phyloP scores from a whole-genome alignment of 176 grass and related monocot genomes.

The Triticum turgidum region DNA sequence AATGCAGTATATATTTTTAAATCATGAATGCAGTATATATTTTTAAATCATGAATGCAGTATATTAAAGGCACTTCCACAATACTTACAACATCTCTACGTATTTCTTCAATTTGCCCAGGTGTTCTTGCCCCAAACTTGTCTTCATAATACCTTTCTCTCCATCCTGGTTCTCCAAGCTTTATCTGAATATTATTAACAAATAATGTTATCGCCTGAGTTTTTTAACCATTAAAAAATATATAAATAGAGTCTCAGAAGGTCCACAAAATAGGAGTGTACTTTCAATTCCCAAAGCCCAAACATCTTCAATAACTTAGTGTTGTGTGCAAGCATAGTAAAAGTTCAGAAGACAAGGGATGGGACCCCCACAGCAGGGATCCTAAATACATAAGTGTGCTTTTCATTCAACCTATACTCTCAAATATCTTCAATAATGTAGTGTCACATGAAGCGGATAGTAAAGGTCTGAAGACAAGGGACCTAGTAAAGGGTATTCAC shows the following conservation, averaged over 20 bases:
- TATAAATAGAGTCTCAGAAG: conserved; percentile 16
- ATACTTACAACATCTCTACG: conserved; percentile 85
- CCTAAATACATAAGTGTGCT: background rate
- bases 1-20: too few relatives aligned
- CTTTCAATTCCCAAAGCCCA: background rate
- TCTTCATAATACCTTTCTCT: conserved; percentile 96
- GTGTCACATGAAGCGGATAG: background rate
- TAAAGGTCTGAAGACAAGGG: background rate
- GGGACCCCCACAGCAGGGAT: background rate
- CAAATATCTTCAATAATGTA: background rate
- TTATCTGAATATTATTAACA: conserved; percentile 57
- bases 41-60: background rate
- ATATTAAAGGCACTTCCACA: conserved; percentile 24
- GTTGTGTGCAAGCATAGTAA: background rate
- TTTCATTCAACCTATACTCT: background rate
- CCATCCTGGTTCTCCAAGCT: conserved; percentile 95
- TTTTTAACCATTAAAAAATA: background rate
- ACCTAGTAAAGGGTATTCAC: background rate
- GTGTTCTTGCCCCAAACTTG: conserved; percentile 80
- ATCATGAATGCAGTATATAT: background rate
- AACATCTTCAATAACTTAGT: background rate
- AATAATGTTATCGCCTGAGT: conserved; percentile 21
- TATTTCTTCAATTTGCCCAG: conserved; percentile 73
- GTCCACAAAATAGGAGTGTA: background rate
- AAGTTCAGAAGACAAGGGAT: background rate